Evolutionary conservation across 1,139 yeast species (phyloP).

Genomic region (Yamadazyma mexicana): DNA sequence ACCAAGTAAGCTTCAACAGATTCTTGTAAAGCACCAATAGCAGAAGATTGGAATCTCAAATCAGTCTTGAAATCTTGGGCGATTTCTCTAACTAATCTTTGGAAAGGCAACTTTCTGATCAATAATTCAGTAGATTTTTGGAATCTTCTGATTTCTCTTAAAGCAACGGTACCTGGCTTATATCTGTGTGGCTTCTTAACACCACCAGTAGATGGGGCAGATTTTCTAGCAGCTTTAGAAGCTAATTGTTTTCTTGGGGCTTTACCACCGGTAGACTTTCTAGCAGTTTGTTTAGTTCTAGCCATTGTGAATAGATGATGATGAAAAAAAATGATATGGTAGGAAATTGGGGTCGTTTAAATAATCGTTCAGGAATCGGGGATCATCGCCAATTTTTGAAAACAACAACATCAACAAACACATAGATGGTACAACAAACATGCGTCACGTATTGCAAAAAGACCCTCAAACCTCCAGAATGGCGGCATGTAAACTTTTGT

Average conservation of each 20-base stretch:
- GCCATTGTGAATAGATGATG: conserved; percentile 55
- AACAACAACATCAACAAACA: not conserved
- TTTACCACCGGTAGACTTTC: conserved; percentile 99
- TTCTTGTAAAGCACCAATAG: conserved; percentile 98
- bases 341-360: conserved; percentile 5
- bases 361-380: not conserved
- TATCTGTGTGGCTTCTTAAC: conserved; percentile 99
- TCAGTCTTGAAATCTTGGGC: conserved; percentile 98
- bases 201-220: conserved; percentile 98
- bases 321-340: conserved; percentile 4
- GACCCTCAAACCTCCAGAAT: too few relatives aligned
- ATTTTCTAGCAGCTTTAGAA: conserved; percentile 98
- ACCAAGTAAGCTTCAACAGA: conserved; percentile 97
- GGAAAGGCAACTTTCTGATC: conserved; percentile 98
- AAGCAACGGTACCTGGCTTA: conserved; percentile 99
- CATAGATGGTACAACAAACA: too few relatives aligned
- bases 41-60: conserved; percentile 97
- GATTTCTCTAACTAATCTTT: conserved; percentile 96
- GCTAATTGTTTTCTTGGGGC: conserved; percentile 99
- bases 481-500: too few relatives aligned
- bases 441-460: too few relatives aligned
- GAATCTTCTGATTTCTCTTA: conserved; percentile 99
- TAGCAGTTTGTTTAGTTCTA: conserved; percentile 98
- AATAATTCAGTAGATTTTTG: conserved; percentile 96
- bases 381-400: too few relatives aligned